Conservation (phyloP, 2,329 filamentous ascomycete genomes). For the Eurotiales sp. region DNA sequence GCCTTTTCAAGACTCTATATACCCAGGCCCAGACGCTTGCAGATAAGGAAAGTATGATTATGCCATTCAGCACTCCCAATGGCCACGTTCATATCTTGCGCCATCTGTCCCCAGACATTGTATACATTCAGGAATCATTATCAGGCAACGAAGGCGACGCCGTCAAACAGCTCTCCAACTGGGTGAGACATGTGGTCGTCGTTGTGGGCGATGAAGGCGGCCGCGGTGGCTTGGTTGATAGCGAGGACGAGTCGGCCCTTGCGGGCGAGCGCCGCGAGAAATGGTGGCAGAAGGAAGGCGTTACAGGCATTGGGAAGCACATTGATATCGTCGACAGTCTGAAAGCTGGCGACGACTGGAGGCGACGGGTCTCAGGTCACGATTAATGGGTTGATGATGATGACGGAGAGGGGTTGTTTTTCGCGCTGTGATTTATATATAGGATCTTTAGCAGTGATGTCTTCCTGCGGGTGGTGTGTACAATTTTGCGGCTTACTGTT, state of each 20-base stretch:
- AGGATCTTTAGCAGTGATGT: conserved; percentile 18
- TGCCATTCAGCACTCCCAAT: conserved; percentile 80
- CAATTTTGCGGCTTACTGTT: conserved; percentile 16
- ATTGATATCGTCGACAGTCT: conserved; percentile 83
- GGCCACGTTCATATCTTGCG: conserved; percentile 84
- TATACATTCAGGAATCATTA: conserved; percentile 85
- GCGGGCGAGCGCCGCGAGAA: conserved; percentile 34
- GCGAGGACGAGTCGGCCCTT: conserved; percentile 53
- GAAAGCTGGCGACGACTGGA: conserved; percentile 82
- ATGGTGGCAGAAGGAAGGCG: conserved; percentile 67
- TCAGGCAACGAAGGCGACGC: conserved; percentile 69
- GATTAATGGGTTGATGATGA: conserved; percentile 35
- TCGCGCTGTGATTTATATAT: conserved; percentile 21
- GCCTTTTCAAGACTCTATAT: conserved; percentile 74
- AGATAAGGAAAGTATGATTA: conserved; percentile 78
- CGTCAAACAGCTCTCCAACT: conserved; percentile 63
- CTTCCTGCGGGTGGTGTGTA: conserved; percentile 12
- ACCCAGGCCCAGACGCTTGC: conserved; percentile 74
- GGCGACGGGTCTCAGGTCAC: conserved; percentile 67
- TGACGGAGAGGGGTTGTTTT: conserved; percentile 17
- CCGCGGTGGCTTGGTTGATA: conserved; percentile 75
- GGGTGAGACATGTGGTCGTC: conserved; percentile 59
- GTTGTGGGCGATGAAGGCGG: conserved; percentile 57
- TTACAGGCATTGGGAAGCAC: conserved; percentile 80
- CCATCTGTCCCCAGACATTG: conserved; percentile 76